Base-by-base conservation (phyloP, 139 green algal genomes). In the Chlorella sp. region DNA sequence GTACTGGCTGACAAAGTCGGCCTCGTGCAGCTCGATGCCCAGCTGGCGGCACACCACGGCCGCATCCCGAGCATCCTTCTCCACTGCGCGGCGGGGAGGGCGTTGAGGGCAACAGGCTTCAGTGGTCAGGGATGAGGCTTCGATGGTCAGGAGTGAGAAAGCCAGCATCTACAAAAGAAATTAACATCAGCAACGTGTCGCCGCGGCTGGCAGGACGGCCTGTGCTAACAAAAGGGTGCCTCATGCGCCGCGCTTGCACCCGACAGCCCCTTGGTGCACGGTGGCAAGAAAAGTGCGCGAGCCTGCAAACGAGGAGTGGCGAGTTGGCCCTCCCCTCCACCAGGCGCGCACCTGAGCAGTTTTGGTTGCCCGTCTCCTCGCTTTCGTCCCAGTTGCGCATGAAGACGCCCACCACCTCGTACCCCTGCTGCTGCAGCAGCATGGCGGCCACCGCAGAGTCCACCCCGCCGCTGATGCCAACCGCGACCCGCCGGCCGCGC, bases 311-410 rank as follows among this genome's bases (percentile, higher is more conserved):
- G n/a, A n/a, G n/a, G n/a, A n/a, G 56, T 20, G 30, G 22, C 22
- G 26, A n/a, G 3, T 65, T 20, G 26, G 56, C 32, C 32, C 64
- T 24, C 1, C 72, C 30, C 24, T 43, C 72, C 36, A 28, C 44
- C 43, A 20, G 2, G 60, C 26, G 3, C 73, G 9, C 77, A 83
- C 77, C 77, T 0, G 78, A 88, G 79, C 90, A 93, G 87, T 91
- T 90, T 26, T 82, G 56, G 78, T 93, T 91, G 62, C 90, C 94
- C 0, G 34, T 79, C 81, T 96, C 94, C 85, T 98, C 95, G 36
- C 75, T 73, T 65, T 91, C 89, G 72, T 97, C 95, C 95, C 95
- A 98, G 83, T 95, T 97, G 83, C 90, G 89, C 94, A 96, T 96
- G 91, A 93, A 94, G 40, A 96, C 78, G 24, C 92, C 92, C 60